phyloP scores from a whole-genome alignment of 140 eudicot species.

The Bidens hawaiensis region DNA sequence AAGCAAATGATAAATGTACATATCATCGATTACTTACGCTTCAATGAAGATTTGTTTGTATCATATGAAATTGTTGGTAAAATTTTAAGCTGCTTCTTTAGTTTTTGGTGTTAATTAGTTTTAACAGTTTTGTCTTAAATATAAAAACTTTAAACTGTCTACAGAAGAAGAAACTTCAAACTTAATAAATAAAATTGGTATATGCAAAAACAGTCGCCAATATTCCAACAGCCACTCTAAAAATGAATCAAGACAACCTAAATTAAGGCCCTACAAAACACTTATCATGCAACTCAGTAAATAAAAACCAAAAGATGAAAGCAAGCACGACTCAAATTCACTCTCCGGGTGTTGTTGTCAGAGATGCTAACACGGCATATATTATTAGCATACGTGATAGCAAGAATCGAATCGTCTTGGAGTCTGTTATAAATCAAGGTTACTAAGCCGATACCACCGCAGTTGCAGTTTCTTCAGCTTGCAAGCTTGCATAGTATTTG shows the following conservation, averaged over 20 bases:
- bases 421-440: background rate
- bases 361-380: background rate
- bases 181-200: background rate
- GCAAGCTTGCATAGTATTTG: slow-evolving; percentile 70
- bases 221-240: background rate
- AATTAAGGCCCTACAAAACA: background rate
- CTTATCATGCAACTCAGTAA: background rate
- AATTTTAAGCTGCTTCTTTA: no score
- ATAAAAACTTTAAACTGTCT: background rate
- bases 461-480: slow-evolving; percentile 45
- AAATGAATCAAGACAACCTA: background rate
- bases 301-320: background rate
- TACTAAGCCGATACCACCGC: slow-evolving; percentile 35
- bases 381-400: background rate
- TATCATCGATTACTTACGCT: background rate
- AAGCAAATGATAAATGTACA: background rate
- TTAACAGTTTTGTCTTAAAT: background rate
- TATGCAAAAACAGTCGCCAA: background rate
- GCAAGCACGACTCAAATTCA: slow-evolving; percentile 8
- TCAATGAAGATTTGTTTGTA: background rate
- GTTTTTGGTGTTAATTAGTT: no score
- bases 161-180: background rate
- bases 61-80: background rate
- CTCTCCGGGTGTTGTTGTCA: background rate
- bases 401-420: slow-evolving; percentile 6